Evolutionary conservation across 192 early-diverging fungal genomes (phyloP), one percentile per base, ranked within the genome.

Genomic region (Piromyces sp.): DNA sequence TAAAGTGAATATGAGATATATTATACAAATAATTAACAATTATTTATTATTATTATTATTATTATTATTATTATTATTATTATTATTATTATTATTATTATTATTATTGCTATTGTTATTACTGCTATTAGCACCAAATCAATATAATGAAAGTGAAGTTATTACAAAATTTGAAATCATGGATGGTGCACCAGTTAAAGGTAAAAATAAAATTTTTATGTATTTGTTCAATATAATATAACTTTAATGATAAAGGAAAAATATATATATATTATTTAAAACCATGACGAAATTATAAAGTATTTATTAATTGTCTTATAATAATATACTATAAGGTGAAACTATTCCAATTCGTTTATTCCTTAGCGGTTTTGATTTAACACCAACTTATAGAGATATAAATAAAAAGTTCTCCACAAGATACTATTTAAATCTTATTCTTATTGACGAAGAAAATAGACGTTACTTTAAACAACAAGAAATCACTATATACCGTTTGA

Each of bases 141-240:
- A 97, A 84, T 97, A 97, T 88, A 98, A 98, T 86, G 98, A 99
- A 88, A 95, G 94, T 86, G 98, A 99, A 86, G 98, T 96, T 0
- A 94, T 99, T 68, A 98, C 96, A 78, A 97, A 96, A 86, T 99
- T 98, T 87, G 98, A 99, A 85, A 99, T 99, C 84, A 99, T 99
- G 98, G 98, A 99, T 85, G 98, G 98, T 17, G 97, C 96, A 42
- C 97, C 98, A 30, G 96, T 97, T 28, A 91, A 93, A 84, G 95
- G 93, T 87, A 83, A 81, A 81, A 51, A 86, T n/a, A 80, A 19
- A 28, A 79, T n/a, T n/a, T n/a, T n/a, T n/a, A n/a, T n/a, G n/a
- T n/a, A n/a, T n/a, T n/a, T n/a, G n/a, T n/a, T n/a, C n/a, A n/a
- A n/a, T n/a, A n/a, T n/a, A n/a, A n/a, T n/a, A n/a, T n/a, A n/a